Evolutionary conservation across 805 yeast species (phyloP).

Genomic region (Zygosaccharomyces siamensis): DNA sequence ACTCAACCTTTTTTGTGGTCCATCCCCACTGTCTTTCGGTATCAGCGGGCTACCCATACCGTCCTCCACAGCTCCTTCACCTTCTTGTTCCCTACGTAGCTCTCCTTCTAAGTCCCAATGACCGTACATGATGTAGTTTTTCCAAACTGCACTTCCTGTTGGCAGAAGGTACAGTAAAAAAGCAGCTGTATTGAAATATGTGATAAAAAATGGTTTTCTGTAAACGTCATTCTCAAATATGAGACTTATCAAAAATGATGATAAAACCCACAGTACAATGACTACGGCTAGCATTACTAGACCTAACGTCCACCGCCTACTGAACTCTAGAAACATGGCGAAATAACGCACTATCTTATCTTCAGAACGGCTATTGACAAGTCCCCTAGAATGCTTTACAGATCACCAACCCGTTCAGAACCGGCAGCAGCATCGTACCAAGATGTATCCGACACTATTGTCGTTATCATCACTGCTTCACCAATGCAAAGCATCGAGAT

Average conservation of each 20-base stretch:
- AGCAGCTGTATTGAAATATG: conserved; percentile 85
- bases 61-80: conserved; percentile 8
- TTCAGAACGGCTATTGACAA: too few species aligned
- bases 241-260: conserved; percentile 78
- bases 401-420: neutral
- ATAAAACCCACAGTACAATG: conserved; percentile 83
- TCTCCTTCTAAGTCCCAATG: conserved; percentile 26
- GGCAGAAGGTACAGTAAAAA: conserved; percentile 76
- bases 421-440: neutral
- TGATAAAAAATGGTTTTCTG: conserved; percentile 86
- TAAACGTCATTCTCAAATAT: conserved; percentile 65
- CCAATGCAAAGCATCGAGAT: neutral
- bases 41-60: conserved; percentile 13
- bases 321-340: conserved; percentile 13
- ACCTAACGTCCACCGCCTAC: conserved; percentile 65
- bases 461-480: neutral
- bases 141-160: conserved; percentile 33
- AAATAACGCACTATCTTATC: neutral
- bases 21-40: conserved; percentile 14
- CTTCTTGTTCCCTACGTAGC: conserved; percentile 32
- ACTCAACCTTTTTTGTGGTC: conserved; percentile 19
- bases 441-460: neutral
- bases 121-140: conserved; percentile 31
- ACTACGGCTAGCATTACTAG: conserved; percentile 67
- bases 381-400: too few species aligned